These are phyloP conservation scores for Liriodendron chinense DNA, from an alignment of 164 flowering plant genomes.

Conservation along the genomic window DNA sequence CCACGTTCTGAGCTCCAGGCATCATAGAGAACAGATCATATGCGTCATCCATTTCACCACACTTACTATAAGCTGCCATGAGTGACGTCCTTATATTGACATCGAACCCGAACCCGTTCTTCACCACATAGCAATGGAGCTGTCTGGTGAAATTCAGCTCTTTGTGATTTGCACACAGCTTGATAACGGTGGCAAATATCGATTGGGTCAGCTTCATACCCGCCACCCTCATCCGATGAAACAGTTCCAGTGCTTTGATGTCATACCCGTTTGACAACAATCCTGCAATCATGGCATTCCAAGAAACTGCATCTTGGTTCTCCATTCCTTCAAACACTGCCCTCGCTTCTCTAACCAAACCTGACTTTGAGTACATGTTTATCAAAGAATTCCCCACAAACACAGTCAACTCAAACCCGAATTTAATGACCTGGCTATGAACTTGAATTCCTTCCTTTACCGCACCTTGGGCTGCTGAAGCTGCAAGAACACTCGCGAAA, in stretches of 20 bases:
- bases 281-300: slow-evolving; percentile 80
- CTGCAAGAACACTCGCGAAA: slow-evolving; percentile 61
- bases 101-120: slow-evolving; percentile 45
- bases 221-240: slow-evolving; percentile 52
- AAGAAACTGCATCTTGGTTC: slow-evolving; percentile 49
- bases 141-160: slow-evolving; percentile 57
- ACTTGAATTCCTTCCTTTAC: slow-evolving; percentile 46
- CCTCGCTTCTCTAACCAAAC: slow-evolving; percentile 48
- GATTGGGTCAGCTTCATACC: slow-evolving; percentile 43
- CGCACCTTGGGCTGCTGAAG: slow-evolving; percentile 43
- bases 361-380: slow-evolving; percentile 64
- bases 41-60: slow-evolving; percentile 58
- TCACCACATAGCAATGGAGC: slow-evolving; percentile 60
- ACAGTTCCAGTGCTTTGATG: slow-evolving; percentile 53
- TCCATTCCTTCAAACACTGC: slow-evolving; percentile 50
- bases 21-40: slow-evolving; percentile 43
- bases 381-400: slow-evolving; percentile 74
- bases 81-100: slow-evolving; percentile 51
- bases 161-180: slow-evolving; percentile 52
- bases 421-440: slow-evolving; percentile 58
- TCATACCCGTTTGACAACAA: slow-evolving; percentile 54
- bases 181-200: slow-evolving; percentile 48
- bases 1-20: slow-evolving; percentile 53
- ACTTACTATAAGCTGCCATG: slow-evolving; percentile 67
- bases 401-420: slow-evolving; percentile 42